Conservation (phyloP, 345 rosid species). For the Syzygium jambos region DNA sequence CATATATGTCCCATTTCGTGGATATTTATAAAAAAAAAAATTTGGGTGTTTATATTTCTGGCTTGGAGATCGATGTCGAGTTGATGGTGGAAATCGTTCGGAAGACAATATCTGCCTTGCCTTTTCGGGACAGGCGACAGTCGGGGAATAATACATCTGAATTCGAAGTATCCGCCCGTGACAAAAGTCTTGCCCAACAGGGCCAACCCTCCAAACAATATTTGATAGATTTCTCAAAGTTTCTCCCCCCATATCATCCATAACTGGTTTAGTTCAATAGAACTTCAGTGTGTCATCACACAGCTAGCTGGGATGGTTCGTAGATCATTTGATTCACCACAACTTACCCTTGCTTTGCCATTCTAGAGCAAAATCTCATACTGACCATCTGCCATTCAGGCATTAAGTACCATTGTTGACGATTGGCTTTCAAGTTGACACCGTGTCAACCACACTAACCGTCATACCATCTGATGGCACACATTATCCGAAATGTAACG, state of each 20-base stretch:
- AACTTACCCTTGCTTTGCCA: neutral
- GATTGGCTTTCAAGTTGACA: neutral
- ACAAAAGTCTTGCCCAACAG: neutral
- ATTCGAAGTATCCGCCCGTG: neutral
- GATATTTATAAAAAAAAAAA: neutral
- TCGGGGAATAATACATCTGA: neutral
- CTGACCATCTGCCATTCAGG: neutral
- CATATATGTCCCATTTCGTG: neutral
- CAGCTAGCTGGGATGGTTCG: neutral
- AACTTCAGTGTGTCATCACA: neutral
- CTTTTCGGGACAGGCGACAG: neutral
- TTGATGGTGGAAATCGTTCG: neutral
- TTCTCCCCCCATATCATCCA: neutral
- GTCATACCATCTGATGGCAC: neutral
- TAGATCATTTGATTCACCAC: neutral
- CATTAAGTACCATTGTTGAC: neutral
- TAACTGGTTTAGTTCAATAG: neutral
- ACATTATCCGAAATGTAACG: neutral
- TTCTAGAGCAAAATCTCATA: neutral
- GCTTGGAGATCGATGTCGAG: neutral
- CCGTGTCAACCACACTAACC: neutral
- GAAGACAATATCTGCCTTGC: neutral
- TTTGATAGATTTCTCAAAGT: neutral
- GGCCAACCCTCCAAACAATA: neutral
- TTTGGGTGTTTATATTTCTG: neutral